phyloP scores from a whole-genome alignment of 2,329 filamentous ascomycete species.

The Colletotrichum destructivum region DNA sequence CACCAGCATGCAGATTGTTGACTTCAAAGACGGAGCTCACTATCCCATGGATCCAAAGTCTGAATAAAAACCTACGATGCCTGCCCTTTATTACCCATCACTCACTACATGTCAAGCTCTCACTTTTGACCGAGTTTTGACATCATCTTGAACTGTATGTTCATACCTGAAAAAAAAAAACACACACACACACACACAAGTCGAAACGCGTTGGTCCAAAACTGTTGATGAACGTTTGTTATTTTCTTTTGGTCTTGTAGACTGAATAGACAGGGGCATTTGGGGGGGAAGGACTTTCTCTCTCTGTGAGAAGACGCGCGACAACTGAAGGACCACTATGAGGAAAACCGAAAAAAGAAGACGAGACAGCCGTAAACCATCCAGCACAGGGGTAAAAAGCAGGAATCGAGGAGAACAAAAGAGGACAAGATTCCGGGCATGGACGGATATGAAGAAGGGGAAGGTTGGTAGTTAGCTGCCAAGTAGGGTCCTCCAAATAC shows the following conservation, averaged over 20 bases:
- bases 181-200: not conserved
- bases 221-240: slow-evolving; percentile 42
- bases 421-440: slow-evolving; percentile 36
- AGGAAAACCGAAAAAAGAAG: slow-evolving; percentile 43
- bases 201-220: not conserved
- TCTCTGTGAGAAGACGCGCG: slow-evolving; percentile 39
- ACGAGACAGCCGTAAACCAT: slow-evolving; percentile 44
- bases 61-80: not conserved
- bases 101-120: not conserved
- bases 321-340: slow-evolving; percentile 41
- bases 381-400: slow-evolving; percentile 41
- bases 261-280: slow-evolving; percentile 44
- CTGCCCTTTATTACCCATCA: not conserved
- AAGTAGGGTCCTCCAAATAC: slow-evolving; percentile 28
- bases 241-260: slow-evolving; percentile 43
- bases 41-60: not conserved
- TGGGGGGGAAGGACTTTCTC: slow-evolving; percentile 40
- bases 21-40: not conserved
- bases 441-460: slow-evolving; percentile 30
- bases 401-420: slow-evolving; percentile 37
- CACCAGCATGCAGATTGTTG: not conserved
- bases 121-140: too few relatives aligned
- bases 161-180: too few relatives aligned
- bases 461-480: slow-evolving; percentile 40
- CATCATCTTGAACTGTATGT: not conserved